Conservation (phyloP, 2,329 filamentous ascomycete genomes). For the Penicillium sp. region DNA sequence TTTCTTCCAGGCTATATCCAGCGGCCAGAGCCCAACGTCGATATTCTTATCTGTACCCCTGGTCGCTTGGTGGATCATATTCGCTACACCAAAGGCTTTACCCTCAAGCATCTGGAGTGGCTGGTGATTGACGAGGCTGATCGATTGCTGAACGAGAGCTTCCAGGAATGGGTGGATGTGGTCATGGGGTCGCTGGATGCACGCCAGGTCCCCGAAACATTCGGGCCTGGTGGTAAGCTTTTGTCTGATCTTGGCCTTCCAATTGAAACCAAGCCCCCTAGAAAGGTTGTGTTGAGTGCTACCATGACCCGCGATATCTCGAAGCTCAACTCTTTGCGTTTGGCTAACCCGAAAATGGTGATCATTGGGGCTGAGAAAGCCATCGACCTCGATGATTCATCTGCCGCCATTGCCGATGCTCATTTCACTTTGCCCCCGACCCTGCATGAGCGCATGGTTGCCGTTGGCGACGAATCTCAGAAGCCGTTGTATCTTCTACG, state of each 20-base stretch:
- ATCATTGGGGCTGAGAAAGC: constrained; percentile 62
- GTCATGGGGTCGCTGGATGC: constrained; percentile 62
- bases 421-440: constrained; percentile 62
- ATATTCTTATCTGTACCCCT: constrained; percentile 88
- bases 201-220: constrained; percentile 51
- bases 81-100: constrained; percentile 78
- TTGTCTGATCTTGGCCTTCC: constrained; percentile 39
- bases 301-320: constrained; percentile 88
- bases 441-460: constrained; percentile 66
- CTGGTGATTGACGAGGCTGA: constrained; percentile 93
- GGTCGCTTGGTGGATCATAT: constrained; percentile 91
- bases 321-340: constrained; percentile 70
- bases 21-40: constrained; percentile 70
- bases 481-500: constrained; percentile 86
- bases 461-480: constrained; percentile 66
- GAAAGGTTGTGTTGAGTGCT: constrained; percentile 85
- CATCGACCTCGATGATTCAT: constrained; percentile 19
- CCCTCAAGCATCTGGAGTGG: constrained; percentile 77
- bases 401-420: constrained; percentile 26
- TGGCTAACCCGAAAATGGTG: constrained; percentile 73
- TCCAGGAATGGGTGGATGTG: constrained; percentile 82
- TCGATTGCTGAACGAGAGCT: constrained; percentile 85
- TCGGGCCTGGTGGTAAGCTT: constrained; percentile 42
- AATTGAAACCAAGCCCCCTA: constrained; percentile 50
- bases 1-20: constrained; percentile 62